These are phyloP conservation scores for Phlebiopsis gigantea DNA, from an alignment of 768 basidiomycete species.

Conservation along the genomic window DNA sequence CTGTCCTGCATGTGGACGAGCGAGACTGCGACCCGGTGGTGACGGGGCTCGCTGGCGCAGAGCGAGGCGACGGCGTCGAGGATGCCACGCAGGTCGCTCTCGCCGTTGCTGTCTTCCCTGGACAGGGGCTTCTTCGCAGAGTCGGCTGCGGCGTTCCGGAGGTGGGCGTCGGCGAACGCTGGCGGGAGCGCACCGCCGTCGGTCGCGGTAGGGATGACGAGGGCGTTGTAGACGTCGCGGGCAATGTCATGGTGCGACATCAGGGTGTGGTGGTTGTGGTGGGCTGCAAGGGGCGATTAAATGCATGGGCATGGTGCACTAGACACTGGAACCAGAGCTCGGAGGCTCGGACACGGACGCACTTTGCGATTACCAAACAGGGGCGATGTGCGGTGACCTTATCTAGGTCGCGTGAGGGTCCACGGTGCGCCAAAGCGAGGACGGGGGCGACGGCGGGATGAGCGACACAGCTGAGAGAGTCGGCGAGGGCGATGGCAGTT, in stretches of 20 bases:
- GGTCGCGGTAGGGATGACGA: not conserved
- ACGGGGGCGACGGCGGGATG: not conserved
- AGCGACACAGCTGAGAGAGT: not conserved
- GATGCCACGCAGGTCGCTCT: not conserved
- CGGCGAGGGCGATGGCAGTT: not conserved
- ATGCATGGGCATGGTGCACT: not conserved
- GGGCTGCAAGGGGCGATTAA: not conserved
- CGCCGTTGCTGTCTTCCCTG: not conserved
- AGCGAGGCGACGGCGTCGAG: slow-evolving; percentile 3
- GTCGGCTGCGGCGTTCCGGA: not conserved
- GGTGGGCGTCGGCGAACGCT: not conserved
- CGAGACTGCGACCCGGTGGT: not conserved
- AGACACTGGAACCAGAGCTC: not conserved
- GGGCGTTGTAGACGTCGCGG: slow-evolving; percentile 5
- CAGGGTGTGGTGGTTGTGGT: not conserved
- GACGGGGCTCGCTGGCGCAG: not conserved
- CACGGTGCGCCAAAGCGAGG: not conserved
- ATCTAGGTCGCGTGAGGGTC: not conserved
- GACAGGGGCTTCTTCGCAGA: not conserved
- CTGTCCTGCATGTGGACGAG: not conserved
- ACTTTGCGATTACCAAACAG: not conserved
- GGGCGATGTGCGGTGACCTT: not conserved
- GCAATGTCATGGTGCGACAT: slow-evolving; percentile 3
- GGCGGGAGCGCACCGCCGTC: not conserved
- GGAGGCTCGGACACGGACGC: not conserved